phyloP scores from a whole-genome alignment of 2,329 filamentous ascomycete genomes.

The Ophiostoma ulmi region DNA sequence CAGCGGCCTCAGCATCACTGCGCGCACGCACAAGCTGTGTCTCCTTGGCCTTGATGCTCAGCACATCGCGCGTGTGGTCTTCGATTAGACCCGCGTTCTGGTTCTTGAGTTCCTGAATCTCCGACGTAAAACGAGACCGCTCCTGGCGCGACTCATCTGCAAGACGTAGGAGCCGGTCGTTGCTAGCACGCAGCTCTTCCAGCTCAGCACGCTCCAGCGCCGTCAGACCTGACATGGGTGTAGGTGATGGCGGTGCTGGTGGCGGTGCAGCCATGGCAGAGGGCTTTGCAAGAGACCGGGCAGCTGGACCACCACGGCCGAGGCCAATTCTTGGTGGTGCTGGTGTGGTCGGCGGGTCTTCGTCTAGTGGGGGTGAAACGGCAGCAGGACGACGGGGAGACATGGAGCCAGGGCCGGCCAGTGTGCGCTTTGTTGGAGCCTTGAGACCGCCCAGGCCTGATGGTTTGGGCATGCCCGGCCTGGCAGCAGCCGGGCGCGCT shows the following conservation, averaged over 20 bases:
- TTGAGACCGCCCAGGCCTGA: constrained; percentile 54
- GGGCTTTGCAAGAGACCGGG: constrained; percentile 78
- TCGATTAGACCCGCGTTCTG: constrained; percentile 96
- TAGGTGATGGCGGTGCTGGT: constrained; percentile 50
- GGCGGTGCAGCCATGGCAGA: constrained; percentile 50
- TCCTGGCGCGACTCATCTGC: constrained; percentile 79
- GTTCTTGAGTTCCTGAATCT: constrained; percentile 91
- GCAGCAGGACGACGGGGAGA: constrained; percentile 52
- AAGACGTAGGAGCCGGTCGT: constrained; percentile 69
- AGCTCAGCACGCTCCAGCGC: constrained; percentile 86
- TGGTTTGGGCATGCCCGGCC: constrained; percentile 52
- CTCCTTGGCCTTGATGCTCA: constrained; percentile 97
- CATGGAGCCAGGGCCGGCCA: constrained; percentile 44
- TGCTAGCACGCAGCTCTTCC: constrained; percentile 78
- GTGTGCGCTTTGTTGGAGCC: constrained; percentile 52
- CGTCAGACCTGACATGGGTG: constrained; percentile 61
- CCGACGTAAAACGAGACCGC: constrained; percentile 72
- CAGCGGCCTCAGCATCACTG: constrained; percentile 82
- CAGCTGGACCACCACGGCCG: constrained; percentile 76
- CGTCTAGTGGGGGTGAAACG: constrained; percentile 49
- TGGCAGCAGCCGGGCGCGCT: constrained; percentile 43
- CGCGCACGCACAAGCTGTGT: constrained; percentile 90
- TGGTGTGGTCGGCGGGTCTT: constrained; percentile 50
- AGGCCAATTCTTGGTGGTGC: constrained; percentile 55
- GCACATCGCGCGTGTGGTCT: constrained; percentile 89